A percentile compares a stretch with the other conserved stretches of the same genome.
These are phyloP conservation scores for Boletellus sp. DNA, from an alignment of 768 basidiomycete species.

Conservation along the genomic window DNA sequence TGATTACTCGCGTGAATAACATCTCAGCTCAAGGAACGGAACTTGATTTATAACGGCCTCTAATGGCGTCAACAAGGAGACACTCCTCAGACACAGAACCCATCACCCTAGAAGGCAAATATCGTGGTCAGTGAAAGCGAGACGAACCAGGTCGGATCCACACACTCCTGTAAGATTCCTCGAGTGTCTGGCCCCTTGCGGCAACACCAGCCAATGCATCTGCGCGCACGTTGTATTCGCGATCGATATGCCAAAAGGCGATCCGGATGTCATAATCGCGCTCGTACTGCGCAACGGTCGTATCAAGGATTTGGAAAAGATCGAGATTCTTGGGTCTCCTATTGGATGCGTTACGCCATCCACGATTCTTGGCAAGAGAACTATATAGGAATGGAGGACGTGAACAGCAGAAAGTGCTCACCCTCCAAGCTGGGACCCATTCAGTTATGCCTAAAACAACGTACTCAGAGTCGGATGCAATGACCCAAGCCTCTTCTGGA, in stretches of 20 bases:
- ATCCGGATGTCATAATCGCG: constrained; percentile 5
- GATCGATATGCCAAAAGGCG: constrained; percentile 8
- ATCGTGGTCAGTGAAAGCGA: too few species aligned
- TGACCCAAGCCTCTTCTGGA: too few species aligned
- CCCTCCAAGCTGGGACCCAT: constrained; percentile 35
- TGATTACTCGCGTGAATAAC: too few species aligned
- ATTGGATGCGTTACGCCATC: constrained; percentile 10
- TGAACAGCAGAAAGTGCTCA: not conserved
- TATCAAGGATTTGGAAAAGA: constrained; percentile 14
- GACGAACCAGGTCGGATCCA: too few species aligned
- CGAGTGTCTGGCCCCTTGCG: constrained; percentile 3
- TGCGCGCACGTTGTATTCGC: constrained; percentile 10
- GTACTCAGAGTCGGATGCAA: constrained; percentile 36
- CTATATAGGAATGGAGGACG: too few species aligned
- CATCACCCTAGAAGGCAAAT: too few species aligned
- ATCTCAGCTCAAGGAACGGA: too few species aligned
- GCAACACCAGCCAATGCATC: constrained; percentile 10
- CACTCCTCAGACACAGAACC: too few species aligned
- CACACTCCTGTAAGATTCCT: too few species aligned
- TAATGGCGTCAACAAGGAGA: too few species aligned
- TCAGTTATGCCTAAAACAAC: constrained; percentile 35
- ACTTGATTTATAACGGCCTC: too few species aligned
- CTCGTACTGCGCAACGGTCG: not conserved
- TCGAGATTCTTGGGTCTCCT: constrained; percentile 17
- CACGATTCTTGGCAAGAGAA: too few species aligned